Conservation (phyloP, 805 yeast species). For the Tetrapisispora iriomotensis region DNA sequence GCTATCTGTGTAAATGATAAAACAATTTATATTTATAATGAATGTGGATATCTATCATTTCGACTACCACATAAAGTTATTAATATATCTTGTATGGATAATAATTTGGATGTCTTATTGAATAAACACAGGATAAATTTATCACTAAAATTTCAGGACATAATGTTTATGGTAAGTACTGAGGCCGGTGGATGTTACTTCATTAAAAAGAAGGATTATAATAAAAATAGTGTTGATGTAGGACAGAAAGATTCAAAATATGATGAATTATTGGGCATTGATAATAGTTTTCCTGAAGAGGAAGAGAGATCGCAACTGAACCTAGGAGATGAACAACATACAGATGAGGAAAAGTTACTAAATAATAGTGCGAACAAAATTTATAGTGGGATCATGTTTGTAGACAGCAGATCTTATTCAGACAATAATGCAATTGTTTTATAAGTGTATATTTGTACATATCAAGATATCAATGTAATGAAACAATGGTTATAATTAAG, state of each 20-base stretch:
- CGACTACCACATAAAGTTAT: slow-evolving; percentile 9
- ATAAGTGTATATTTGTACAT: too few species aligned
- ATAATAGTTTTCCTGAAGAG: not conserved
- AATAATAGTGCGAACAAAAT: too few species aligned
- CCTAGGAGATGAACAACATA: too few species aligned
- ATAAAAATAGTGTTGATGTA: too few species aligned
- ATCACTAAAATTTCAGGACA: too few species aligned
- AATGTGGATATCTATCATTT: slow-evolving; percentile 5
- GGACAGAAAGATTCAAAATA: not conserved
- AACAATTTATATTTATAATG: slow-evolving; percentile 4
- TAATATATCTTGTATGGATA: slow-evolving; percentile 1
- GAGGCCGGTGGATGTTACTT: slow-evolving; percentile 6
- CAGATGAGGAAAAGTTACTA: not conserved
- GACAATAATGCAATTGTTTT: too few species aligned
- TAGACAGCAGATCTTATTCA: too few species aligned
- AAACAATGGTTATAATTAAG: too few species aligned
- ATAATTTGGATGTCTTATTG: not conserved
- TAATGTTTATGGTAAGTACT: slow-evolving; percentile 7
- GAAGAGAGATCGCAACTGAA: not conserved
- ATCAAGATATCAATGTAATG: too few species aligned
- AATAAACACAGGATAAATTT: too few species aligned
- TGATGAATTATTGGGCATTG: not conserved
- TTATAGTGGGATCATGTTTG: too few species aligned
- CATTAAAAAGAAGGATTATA: not conserved
- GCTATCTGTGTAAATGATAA: slow-evolving; percentile 4